These are phyloP conservation scores for Plectosphaerella cucumerina DNA, from an alignment of 2,329 filamentous ascomycete genomes.

Conservation along the genomic window DNA sequence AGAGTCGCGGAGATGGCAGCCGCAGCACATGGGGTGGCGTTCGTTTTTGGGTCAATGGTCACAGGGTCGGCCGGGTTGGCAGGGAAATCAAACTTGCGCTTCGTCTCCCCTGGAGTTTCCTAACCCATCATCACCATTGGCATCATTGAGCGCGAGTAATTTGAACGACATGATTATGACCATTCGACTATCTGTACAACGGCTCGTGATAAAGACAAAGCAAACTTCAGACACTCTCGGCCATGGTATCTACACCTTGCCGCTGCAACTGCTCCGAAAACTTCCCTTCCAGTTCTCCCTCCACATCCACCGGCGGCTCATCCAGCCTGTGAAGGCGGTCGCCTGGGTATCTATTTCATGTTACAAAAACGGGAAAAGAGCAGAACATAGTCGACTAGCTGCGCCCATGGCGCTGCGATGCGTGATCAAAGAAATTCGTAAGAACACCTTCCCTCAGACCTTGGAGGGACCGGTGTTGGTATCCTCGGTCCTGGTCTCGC, in stretches of 20 bases:
- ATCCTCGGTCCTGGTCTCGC: constrained; percentile 9
- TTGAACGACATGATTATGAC: too few species aligned
- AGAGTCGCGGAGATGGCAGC: neutral
- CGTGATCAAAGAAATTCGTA: too few species aligned
- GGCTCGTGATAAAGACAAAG: neutral
- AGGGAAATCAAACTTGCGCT: too few species aligned
- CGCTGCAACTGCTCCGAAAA: neutral
- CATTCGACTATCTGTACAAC: too few species aligned
- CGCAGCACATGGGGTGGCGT: neutral
- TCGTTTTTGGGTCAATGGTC: neutral
- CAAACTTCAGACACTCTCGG: neutral
- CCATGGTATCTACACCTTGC: neutral
- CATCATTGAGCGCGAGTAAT: too few species aligned
- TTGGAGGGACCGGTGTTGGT: neutral
- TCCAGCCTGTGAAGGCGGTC: neutral
- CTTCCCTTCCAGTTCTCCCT: neutral
- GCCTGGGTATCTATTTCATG: neutral
- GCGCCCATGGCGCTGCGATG: too few species aligned
- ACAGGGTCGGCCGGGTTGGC: neutral
- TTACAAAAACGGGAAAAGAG: neutral
- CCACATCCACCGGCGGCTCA: neutral
- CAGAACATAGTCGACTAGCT: too few species aligned
- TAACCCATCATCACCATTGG: too few species aligned
- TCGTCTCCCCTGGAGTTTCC: too few species aligned
- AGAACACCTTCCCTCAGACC: neutral